A percentile compares a stretch with the other conserved stretches of the same genome.
phyloP scores from a whole-genome alignment of 768 basidiomycete genomes.

The Kwoniella newhampshirensis region DNA sequence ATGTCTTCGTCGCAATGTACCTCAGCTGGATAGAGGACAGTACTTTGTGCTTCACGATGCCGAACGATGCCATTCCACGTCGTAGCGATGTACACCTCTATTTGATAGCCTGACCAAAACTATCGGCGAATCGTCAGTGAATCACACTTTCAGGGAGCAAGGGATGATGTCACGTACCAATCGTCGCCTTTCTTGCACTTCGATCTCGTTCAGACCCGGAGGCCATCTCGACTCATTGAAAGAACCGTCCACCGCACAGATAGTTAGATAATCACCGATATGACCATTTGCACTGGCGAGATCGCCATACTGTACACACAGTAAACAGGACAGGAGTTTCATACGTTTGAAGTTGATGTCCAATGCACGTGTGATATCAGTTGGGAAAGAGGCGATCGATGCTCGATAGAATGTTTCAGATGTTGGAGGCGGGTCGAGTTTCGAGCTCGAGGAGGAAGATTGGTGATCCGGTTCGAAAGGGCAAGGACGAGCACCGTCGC shows the following conservation, averaged over 20 bases:
- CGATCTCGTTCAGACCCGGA: slow-evolving; percentile 22
- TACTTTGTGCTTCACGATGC: slow-evolving; percentile 38
- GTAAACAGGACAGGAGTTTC: slow-evolving; percentile 30
- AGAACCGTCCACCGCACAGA: slow-evolving; percentile 35
- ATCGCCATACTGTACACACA: slow-evolving; percentile 40
- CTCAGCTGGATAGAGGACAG: slow-evolving; percentile 45
- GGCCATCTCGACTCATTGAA: slow-evolving; percentile 43
- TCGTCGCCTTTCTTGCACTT: slow-evolving; percentile 40
- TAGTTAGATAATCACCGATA: slow-evolving; percentile 37
- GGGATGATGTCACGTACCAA: slow-evolving; percentile 24
- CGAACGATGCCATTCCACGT: slow-evolving; percentile 39
- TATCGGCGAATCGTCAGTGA: slow-evolving; percentile 8
- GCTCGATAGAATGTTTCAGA: slow-evolving; percentile 39
- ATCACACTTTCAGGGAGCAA: not conserved
- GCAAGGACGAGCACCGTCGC: slow-evolving; percentile 17
- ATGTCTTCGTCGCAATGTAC: slow-evolving; percentile 39
- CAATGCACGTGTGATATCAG: slow-evolving; percentile 17
- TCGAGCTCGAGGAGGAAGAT: not conserved
- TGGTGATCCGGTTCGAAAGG: slow-evolving; percentile 3
- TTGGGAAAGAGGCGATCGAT: slow-evolving; percentile 24
- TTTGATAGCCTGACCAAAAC: slow-evolving; percentile 45
- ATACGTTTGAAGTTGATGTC: slow-evolving; percentile 43
- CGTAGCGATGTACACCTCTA: slow-evolving; percentile 38
- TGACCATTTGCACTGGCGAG: slow-evolving; percentile 23
- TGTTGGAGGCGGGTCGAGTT: not conserved